Base-by-base conservation (phyloP, 495 filamentous ascomycete genomes). In the Penicillium waksmanii region DNA sequence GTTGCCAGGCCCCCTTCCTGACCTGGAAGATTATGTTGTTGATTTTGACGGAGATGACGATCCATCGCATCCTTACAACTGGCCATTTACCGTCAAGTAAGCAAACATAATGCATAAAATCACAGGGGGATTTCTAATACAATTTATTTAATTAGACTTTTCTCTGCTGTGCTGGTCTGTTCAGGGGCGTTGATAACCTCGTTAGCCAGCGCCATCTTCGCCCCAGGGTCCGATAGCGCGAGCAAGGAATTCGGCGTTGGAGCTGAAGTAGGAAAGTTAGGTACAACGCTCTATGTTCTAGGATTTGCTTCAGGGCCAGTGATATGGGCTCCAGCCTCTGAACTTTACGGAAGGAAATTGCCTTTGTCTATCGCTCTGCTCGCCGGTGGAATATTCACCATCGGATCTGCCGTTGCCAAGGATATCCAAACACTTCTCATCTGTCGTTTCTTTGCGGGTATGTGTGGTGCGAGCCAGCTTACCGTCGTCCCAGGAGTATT, bases 271-370 rank as follows among this genome's bases (percentile, higher is more conserved):
- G 79, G 72, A 48, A 79, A 76, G 1, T 70, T 87, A 12, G 83
- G 81, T 15, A 82, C 82, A 4, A 77, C 73, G 5, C 63, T 88
- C 0, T 84, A 82, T 55, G 77, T 89, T 0, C 60, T 88, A 1
- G 85, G 80, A 0, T 82, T 80, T 51, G 73, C 76, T 7, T 60
- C 79, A 6, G 86, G 84, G 2, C 86, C 86, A 8, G 58, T 82
- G 0, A 56, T 86, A n/a, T 88, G 79, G 77, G 84, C 79, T 1
- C 93, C 93, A 0, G 73, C 89, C 13, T 93, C 89, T 11, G 93
- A 97, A 68, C 74, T 97, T 21, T 83, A 83, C 60, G 93, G 93
- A 21, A 67, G 83, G n/a, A 82, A 79, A 48, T 65, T 63, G 62
- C 86, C 85, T 3, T 65, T 89, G 6, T 77, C 80, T 27, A 60